phyloP scores from a whole-genome alignment of 2,329 filamentous ascomycete species.

The Aureobasidium sp. region DNA sequence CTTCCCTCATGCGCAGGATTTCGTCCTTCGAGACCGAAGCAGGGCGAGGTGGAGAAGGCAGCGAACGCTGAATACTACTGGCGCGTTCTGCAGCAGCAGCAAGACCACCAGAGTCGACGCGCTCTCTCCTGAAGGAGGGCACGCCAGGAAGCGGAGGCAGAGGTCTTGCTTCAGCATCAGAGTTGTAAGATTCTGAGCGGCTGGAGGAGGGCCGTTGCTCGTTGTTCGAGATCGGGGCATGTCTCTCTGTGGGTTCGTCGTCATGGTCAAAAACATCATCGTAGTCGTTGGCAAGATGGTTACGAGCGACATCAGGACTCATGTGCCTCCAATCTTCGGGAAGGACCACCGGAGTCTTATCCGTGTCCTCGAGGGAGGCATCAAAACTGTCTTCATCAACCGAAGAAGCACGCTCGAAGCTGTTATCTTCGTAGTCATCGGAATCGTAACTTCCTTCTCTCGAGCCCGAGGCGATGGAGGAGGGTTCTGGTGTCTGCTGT shows the following conservation, averaged over 20 bases:
- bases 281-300: conserved; percentile 43
- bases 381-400: conserved; percentile 73
- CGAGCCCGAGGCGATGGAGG: conserved; percentile 79
- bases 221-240: conserved; percentile 41
- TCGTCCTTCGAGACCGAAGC: conserved; percentile 66
- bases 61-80: conserved; percentile 54
- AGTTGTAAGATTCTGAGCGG: conserved; percentile 65
- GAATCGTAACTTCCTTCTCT: conserved; percentile 91
- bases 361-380: conserved; percentile 86
- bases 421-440: conserved; percentile 61
- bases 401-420: conserved; percentile 49
- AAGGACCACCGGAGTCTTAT: conserved; percentile 95
- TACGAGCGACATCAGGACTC: conserved; percentile 56
- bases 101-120: conserved; percentile 52
- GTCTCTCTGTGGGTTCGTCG: conserved; percentile 35
- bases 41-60: conserved; percentile 64
- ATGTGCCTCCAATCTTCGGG: conserved; percentile 89
- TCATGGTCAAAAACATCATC: conserved; percentile 57
- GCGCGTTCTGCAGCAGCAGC: conserved; percentile 66
- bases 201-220: conserved; percentile 48
- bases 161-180: conserved; percentile 73
- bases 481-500: conserved; percentile 94
- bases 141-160: conserved; percentile 76
- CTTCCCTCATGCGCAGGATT: conserved; percentile 63
- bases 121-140: conserved; percentile 46